Evolutionary conservation across 768 basidiomycete species (phyloP).

Genomic region (Macrocybe gigantea): DNA sequence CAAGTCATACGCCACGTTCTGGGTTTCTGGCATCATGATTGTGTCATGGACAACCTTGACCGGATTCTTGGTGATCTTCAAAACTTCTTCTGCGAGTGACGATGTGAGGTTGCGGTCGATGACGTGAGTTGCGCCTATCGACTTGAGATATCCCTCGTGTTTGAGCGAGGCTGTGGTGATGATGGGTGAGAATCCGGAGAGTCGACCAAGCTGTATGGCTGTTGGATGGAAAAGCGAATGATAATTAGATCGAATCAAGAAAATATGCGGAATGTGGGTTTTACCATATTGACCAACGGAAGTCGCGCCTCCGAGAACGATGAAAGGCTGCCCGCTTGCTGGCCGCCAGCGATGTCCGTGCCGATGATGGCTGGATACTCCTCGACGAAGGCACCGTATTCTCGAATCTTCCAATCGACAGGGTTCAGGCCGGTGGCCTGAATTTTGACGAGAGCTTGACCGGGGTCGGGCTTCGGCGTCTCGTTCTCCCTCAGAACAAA

Average conservation of each 20-base stretch:
- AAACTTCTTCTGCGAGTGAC: constrained; percentile 2
- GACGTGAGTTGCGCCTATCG: no score
- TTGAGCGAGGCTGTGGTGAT: constrained; percentile 9
- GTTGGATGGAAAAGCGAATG: not conserved
- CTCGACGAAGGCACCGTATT: not conserved
- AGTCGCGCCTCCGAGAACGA: constrained; percentile 31
- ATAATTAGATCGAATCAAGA: not conserved
- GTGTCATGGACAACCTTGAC: constrained; percentile 21
- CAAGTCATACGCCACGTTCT: constrained; percentile 26
- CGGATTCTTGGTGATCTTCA: constrained; percentile 10
- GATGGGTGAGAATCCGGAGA: constrained; percentile 34
- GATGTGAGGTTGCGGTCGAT: not conserved
- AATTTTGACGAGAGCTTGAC: constrained; percentile 16
- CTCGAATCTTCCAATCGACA: constrained; percentile 10
- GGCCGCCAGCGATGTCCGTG: constrained; percentile 4
- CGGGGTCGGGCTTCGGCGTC: constrained; percentile 3
- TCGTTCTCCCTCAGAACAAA: not conserved
- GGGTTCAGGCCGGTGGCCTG: constrained; percentile 15
- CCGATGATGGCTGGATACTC: not conserved
- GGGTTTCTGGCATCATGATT: constrained; percentile 27
- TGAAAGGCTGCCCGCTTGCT: constrained; percentile 23
- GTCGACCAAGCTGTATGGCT: constrained; percentile 25
- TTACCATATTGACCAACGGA: constrained; percentile 33
- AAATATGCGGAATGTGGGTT: not conserved
- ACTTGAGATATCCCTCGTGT: no score